Percentiles rank a stretch among this genome's conserved stretches.
These are phyloP conservation scores for Cotoneaster glaucophyllus DNA, from an alignment of 306 rosid genomes.

Conservation along the genomic window DNA sequence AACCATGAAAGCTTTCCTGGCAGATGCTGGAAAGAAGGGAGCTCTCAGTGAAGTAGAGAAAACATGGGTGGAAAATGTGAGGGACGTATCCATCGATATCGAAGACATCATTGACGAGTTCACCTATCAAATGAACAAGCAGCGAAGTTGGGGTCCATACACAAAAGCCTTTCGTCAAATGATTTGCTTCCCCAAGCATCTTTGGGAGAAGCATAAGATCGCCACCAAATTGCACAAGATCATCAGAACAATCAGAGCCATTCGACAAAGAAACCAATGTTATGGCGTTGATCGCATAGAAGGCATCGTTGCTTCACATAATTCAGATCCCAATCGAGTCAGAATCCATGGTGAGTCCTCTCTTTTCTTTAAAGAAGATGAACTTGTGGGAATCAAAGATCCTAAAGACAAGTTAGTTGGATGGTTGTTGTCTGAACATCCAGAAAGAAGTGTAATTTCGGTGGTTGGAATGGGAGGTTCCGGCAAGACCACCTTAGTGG, in stretches of 20 bases:
- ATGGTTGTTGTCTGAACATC: neutral
- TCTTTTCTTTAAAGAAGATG: conserved; percentile 13
- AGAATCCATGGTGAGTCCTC: neutral
- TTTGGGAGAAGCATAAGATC: neutral
- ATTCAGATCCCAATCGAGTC: neutral
- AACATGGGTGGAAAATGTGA: conserved; percentile 8
- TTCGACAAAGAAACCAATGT: conserved; percentile 1
- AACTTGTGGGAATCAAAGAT: conserved; percentile 10
- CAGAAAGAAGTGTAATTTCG: neutral
- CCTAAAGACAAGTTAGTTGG: neutral
- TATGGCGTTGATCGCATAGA: neutral
- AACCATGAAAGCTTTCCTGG: conserved; percentile 6
- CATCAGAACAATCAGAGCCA: neutral
- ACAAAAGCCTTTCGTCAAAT: neutral
- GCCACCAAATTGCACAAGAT: neutral
- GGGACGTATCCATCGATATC: conserved; percentile 6
- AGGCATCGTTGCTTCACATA: neutral
- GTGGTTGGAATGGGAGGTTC: conserved; percentile 23
- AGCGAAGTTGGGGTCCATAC: neutral
- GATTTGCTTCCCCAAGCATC: neutral
- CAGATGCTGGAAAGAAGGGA: neutral
- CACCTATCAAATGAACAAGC: neutral
- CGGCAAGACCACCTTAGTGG: conserved; percentile 14
- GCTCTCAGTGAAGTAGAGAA: neutral
- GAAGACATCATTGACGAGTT: conserved; percentile 12